phyloP scores from a whole-genome alignment of 257 asterid genomes.

The Penstemon newberryi region DNA sequence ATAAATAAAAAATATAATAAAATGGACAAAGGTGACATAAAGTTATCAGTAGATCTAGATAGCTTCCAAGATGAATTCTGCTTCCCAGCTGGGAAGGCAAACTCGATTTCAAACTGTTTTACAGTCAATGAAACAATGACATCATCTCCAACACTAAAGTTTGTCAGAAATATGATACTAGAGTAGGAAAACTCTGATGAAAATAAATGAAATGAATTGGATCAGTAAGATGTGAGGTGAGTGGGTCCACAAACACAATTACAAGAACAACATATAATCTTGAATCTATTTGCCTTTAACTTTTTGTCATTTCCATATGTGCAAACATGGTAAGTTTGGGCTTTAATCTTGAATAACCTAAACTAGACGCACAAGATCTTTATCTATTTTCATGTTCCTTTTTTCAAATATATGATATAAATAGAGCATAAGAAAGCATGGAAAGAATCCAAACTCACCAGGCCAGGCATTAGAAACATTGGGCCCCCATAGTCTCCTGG shows the following conservation, averaged over 20 bases:
- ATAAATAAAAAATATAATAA: constrained; percentile 9
- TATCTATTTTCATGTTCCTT: not conserved
- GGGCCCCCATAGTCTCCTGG: constrained; percentile 99
- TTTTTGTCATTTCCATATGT: not conserved
- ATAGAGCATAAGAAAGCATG: constrained; percentile 12
- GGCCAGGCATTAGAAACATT: constrained; percentile 94
- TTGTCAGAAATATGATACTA: not conserved
- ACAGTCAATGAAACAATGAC: not conserved
- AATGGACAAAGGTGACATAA: not conserved
- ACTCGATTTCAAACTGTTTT: not conserved
- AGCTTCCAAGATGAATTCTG: constrained; percentile 12
- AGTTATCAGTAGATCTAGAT: not conserved
- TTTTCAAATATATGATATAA: constrained; percentile 15
- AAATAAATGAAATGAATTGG: not conserved
- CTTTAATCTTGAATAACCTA: constrained; percentile 13
- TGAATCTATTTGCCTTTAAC: not conserved
- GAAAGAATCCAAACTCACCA: constrained; percentile 54
- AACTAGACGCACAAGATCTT: not conserved
- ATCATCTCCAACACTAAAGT: constrained; percentile 4
- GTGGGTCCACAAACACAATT: not conserved
- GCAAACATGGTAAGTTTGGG: not conserved
- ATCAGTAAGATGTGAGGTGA: constrained; percentile 1
- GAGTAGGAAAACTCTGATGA: not conserved
- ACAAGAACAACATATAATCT: constrained; percentile 7
- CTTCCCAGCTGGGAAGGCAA: not conserved